Base-by-base conservation (phyloP, 192 early-diverging fungal species). In the Lunasporangiospora selenospora region DNA sequence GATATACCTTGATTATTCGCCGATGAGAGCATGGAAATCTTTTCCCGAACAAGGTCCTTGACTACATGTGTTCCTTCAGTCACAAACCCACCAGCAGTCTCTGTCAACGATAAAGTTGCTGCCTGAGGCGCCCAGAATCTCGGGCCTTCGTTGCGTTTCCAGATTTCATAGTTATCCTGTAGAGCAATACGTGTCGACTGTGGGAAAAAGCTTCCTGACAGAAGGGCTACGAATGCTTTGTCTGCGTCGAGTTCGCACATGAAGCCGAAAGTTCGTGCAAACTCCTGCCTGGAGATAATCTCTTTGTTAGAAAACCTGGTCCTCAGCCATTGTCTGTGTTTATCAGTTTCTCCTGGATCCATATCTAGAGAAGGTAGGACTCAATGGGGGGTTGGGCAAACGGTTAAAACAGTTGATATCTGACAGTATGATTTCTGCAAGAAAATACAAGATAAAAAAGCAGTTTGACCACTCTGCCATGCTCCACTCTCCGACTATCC, bases 401-500 rank as follows among this genome's bases (percentile, higher is more conserved):
- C 21, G 32, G 47, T 30, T 59, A 19, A 24, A n/a, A 11, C 56
- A 39, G 46, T 21, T 48, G 30, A 23, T 8, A 31, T 8, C 42
- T 1, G 13, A 19, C 9, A 23, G 18, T 2, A 31, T 32, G 2
- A n/a, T n/a, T 1, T 8, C 1, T 24, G 0, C 3, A 50, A 60
- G 50, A 50, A 10, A 7, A 39, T 10, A 16, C n/a, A n/a, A n/a
- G n/a, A 47, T 32, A 2, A 34, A 61, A 61, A 38, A 33, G 58
- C 48, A 51, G 48, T 32, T n/a, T 60, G 47, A 61, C 38, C 47
- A 61, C 47, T 61, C 58, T 60, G 37, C 58, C 46, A 0, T 29
- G 12, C 49, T 42, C 59, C 59, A 62, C 59, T 42, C 42, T 55
- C 53, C 53, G 53, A 55, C 53, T 55, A 55, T n/a, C 53, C 53